phyloP scores from a whole-genome alignment of 2,329 filamentous ascomycete genomes.

The Zarea fungicola region DNA sequence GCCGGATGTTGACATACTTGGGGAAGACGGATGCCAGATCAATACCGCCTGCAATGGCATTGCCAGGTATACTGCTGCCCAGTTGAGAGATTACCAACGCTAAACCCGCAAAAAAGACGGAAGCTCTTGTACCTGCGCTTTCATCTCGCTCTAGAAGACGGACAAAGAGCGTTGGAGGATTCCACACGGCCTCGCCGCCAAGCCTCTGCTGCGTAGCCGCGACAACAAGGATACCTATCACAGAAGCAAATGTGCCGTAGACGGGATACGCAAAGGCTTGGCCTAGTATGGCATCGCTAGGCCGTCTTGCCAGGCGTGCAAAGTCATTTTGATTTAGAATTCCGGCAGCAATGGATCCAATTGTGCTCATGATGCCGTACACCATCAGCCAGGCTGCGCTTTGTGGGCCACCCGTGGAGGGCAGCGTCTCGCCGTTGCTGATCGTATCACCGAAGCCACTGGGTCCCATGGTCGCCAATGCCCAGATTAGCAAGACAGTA shows the following conservation, averaged over 20 bases:
- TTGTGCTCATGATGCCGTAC: conserved; percentile 31
- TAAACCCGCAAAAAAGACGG: conserved; percentile 33
- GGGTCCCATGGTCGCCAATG: conserved; percentile 36
- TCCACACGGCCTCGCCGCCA: conserved; percentile 33
- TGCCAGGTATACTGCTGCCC: conserved; percentile 32
- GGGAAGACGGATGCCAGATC: conserved; percentile 34
- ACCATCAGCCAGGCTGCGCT: conserved; percentile 33
- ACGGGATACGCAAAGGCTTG: conserved; percentile 31
- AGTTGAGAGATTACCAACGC: conserved; percentile 32
- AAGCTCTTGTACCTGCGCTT: conserved; percentile 29
- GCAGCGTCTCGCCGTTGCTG: conserved; percentile 18
- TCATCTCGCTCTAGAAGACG: conserved; percentile 26
- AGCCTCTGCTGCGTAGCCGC: conserved; percentile 34
- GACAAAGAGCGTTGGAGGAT: conserved; percentile 30
- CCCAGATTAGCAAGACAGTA: conserved; percentile 38
- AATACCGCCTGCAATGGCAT: conserved; percentile 33
- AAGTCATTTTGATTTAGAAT: conserved; percentile 37
- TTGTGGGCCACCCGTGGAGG: conserved; percentile 23
- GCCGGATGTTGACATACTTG: conserved; percentile 32
- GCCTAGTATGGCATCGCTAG: conserved; percentile 29
- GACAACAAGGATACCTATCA: conserved; percentile 37
- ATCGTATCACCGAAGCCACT: conserved; percentile 34
- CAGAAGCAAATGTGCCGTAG: conserved; percentile 29
- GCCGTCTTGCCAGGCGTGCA: conserved; percentile 28
- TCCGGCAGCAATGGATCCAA: conserved; percentile 34